phyloP scores from a whole-genome alignment of 257 asterid genomes.

The Solanum habrochaites region DNA sequence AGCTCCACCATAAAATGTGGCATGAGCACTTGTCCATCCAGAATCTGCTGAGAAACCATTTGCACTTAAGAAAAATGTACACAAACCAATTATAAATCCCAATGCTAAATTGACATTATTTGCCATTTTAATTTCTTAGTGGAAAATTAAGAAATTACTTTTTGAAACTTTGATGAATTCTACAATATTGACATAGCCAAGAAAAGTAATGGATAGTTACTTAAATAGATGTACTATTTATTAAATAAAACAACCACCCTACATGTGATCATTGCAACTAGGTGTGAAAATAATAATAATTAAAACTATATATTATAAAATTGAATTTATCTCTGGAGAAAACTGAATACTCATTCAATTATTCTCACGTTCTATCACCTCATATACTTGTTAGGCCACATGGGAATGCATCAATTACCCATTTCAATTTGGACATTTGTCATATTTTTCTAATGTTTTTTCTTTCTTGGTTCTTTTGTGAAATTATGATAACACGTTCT shows the following conservation, averaged over 20 bases:
- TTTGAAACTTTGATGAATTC: background rate
- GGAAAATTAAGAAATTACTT: background rate
- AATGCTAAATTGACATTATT: background rate
- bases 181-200: background rate
- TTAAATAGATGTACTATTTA: background rate
- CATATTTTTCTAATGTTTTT: background rate
- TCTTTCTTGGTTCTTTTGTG: background rate
- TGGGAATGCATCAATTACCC: background rate
- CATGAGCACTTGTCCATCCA: slow-evolving; percentile 3
- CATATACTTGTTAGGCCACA: background rate
- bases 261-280: background rate
- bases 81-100: background rate
- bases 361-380: background rate
- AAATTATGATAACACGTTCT: background rate
- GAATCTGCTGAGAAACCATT: background rate
- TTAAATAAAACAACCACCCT: background rate
- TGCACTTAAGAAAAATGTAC: background rate
- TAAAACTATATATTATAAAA: background rate
- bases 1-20: slow-evolving; percentile 3
- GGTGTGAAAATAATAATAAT: background rate
- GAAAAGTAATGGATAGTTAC: background rate
- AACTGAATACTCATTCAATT: background rate
- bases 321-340: background rate
- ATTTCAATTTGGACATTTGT: background rate
- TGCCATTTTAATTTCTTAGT: background rate